Conservation (phyloP, 2,329 filamentous ascomycete genomes). For the Ustulina deusta region DNA sequence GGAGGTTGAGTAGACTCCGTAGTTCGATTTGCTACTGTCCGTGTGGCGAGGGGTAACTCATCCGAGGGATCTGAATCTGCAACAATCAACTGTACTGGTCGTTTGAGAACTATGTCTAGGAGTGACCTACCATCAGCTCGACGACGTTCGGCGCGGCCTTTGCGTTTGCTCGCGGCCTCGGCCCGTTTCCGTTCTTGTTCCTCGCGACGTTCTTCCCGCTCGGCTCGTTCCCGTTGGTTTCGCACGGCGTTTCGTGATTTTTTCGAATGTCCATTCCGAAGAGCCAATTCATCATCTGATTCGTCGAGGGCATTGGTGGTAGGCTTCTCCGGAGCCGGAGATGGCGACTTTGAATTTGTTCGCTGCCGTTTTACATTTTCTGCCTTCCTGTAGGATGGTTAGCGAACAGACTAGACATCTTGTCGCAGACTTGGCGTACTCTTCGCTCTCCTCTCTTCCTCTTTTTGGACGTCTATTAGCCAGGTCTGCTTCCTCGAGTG, state of each 20-base stretch:
- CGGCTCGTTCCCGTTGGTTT: slow-evolving; percentile 71
- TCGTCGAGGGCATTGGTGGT: slow-evolving; percentile 66
- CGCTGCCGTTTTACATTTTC: slow-evolving; percentile 83
- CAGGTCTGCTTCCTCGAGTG: slow-evolving; percentile 63
- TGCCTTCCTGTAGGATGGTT: slow-evolving; percentile 68
- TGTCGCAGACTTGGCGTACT: slow-evolving; percentile 70
- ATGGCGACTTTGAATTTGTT: slow-evolving; percentile 80
- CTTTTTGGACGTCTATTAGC: slow-evolving; percentile 79
- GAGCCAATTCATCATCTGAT: slow-evolving; percentile 79
- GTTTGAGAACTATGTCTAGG: slow-evolving; percentile 38
- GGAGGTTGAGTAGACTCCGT: slow-evolving; percentile 51
- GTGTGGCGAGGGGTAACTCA: slow-evolving; percentile 68
- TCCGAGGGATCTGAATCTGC: slow-evolving; percentile 79
- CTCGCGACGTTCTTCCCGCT: slow-evolving; percentile 79
- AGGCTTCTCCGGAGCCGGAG: slow-evolving; percentile 65
- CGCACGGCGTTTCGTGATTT: slow-evolving; percentile 71
- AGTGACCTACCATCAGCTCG: slow-evolving; percentile 77
- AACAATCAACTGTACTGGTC: slow-evolving; percentile 50
- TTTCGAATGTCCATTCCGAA: slow-evolving; percentile 65
- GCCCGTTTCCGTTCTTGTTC: slow-evolving; percentile 79
- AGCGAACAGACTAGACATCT: slow-evolving; percentile 40
- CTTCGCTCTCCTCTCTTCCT: slow-evolving; percentile 90
- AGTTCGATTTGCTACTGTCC: slow-evolving; percentile 52
- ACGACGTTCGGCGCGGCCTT: slow-evolving; percentile 83
- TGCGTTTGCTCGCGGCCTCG: slow-evolving; percentile 83